A percentile compares a stretch with the other conserved stretches of the same genome.
Conservation (phyloP, 2,329 filamentous ascomycete genomes). For the Stachybotrys echinatus region DNA sequence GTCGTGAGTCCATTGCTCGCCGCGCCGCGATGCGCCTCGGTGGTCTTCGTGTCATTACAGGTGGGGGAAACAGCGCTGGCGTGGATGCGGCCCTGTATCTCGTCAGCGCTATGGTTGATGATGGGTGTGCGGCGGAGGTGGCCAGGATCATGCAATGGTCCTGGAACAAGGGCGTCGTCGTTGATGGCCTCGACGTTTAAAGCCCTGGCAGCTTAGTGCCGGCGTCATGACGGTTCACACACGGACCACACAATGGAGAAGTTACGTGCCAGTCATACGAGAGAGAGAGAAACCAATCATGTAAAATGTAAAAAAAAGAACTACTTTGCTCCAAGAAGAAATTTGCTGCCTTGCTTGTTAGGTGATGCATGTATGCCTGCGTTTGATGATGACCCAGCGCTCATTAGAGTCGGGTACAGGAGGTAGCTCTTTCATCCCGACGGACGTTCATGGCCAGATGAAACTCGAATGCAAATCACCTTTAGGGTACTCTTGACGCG, state of each 20-base stretch:
- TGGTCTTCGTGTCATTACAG: constrained; percentile 69
- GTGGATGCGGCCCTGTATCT: constrained; percentile 82
- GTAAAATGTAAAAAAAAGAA: constrained; percentile 1
- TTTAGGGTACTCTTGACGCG: too few species aligned
- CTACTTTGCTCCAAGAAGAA: background rate
- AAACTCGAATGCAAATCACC: too few species aligned
- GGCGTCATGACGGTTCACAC: constrained; percentile 12
- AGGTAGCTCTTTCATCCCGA: too few species aligned
- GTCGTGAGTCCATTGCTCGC: constrained; percentile 75
- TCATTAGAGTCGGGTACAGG: too few species aligned
- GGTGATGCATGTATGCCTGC: too few species aligned
- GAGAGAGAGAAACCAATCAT: background rate
- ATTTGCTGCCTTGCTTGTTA: too few species aligned
- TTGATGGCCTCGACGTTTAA: constrained; percentile 80
- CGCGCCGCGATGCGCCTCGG: constrained; percentile 70
- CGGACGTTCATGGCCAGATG: too few species aligned
- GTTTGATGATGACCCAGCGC: too few species aligned
- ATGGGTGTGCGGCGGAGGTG: constrained; percentile 71
- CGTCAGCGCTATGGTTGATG: constrained; percentile 74
- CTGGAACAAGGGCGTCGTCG: constrained; percentile 81
- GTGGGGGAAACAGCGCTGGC: constrained; percentile 72
- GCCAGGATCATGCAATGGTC: constrained; percentile 72
- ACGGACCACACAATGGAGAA: background rate
- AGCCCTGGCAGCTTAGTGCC: constrained; percentile 22
- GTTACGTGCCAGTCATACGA: constrained; percentile 5